Conservation (phyloP, 306 rosid genomes). For the Acmispon strigosus region DNA sequence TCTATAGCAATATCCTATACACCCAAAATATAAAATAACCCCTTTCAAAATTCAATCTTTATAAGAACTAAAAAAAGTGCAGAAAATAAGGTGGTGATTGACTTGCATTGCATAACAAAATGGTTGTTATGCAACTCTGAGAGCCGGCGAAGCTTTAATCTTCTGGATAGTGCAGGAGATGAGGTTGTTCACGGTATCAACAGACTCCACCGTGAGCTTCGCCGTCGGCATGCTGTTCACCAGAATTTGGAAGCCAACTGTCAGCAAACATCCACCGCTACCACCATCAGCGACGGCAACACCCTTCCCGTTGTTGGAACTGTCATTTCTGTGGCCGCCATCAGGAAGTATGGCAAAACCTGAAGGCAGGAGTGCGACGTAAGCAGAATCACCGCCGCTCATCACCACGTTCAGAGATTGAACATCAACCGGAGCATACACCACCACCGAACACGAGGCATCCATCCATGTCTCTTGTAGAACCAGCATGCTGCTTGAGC, state of each 20-base stretch:
- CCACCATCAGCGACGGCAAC: not conserved
- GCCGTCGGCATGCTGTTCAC: slow-evolving; percentile 65
- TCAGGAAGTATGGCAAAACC: slow-evolving; percentile 81
- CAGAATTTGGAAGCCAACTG: slow-evolving; percentile 83
- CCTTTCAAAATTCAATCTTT: not conserved
- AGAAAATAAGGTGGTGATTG: not conserved
- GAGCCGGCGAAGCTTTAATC: slow-evolving; percentile 55
- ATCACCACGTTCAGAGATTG: slow-evolving; percentile 61
- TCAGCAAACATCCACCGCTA: slow-evolving; percentile 43
- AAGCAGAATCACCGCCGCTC: slow-evolving; percentile 82
- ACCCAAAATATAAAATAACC: not conserved
- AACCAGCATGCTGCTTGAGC: slow-evolving; percentile 59
- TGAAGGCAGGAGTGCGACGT: slow-evolving; percentile 82
- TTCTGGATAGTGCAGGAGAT: slow-evolving; percentile 74
- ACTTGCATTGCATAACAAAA: slow-evolving; percentile 5
- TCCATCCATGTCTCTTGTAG: slow-evolving; percentile 90
- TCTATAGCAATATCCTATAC: slow-evolving; percentile 17
- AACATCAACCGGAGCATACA: slow-evolving; percentile 79
- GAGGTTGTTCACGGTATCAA: slow-evolving; percentile 70
- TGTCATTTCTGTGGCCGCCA: not conserved
- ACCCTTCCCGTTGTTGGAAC: slow-evolving; percentile 21
- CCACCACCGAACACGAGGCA: slow-evolving; percentile 64
- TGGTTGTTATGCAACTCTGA: slow-evolving; percentile 29
- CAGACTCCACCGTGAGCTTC: slow-evolving; percentile 66
- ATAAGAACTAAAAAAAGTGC: not conserved